Evolutionary conservation across 2,329 filamentous ascomycete species (phyloP).

Genomic region (Curvularia verruculosa): DNA sequence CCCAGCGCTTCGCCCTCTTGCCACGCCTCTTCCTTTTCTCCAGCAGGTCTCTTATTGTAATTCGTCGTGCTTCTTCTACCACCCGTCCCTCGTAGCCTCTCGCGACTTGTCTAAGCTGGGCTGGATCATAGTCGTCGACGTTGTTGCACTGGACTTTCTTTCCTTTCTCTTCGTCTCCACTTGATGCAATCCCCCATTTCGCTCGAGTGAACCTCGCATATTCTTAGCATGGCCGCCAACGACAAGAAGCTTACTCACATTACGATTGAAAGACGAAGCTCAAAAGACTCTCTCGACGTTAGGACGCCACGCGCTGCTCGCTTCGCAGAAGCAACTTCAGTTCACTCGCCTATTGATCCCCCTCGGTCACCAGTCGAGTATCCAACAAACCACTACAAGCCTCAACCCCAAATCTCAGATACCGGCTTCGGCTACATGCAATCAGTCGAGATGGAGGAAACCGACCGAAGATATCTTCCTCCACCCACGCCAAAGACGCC

Average conservation of each 20-base stretch:
- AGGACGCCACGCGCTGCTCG: constrained; percentile 76
- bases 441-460: constrained; percentile 62
- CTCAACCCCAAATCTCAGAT: constrained; percentile 77
- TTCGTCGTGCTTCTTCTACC: constrained; percentile 45
- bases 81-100: constrained; percentile 33
- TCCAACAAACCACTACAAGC: constrained; percentile 61
- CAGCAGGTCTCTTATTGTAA: constrained; percentile 53
- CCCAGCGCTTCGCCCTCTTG: constrained; percentile 46
- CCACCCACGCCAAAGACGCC: constrained; percentile 75
- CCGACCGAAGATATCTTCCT: constrained; percentile 52
- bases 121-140: constrained; percentile 47
- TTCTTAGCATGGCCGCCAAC: constrained; percentile 55
- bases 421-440: constrained; percentile 90
- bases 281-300: constrained; percentile 52
- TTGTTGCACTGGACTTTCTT: constrained; percentile 38
- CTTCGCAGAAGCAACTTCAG: constrained; percentile 80
- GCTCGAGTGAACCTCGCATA: constrained; percentile 38
- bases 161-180: constrained; percentile 18
- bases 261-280: constrained; percentile 51
- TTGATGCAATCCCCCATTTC: constrained; percentile 45
- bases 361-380: constrained; percentile 56
- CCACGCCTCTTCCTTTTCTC: constrained; percentile 43
- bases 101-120: constrained; percentile 48
- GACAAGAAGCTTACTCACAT: constrained; percentile 52
- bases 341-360: constrained; percentile 75